Percentiles rank a stretch among this genome's conserved stretches.
These are phyloP conservation scores for Margaritispora aquatica DNA, from an alignment of 495 filamentous ascomycete species.

Conservation along the genomic window DNA sequence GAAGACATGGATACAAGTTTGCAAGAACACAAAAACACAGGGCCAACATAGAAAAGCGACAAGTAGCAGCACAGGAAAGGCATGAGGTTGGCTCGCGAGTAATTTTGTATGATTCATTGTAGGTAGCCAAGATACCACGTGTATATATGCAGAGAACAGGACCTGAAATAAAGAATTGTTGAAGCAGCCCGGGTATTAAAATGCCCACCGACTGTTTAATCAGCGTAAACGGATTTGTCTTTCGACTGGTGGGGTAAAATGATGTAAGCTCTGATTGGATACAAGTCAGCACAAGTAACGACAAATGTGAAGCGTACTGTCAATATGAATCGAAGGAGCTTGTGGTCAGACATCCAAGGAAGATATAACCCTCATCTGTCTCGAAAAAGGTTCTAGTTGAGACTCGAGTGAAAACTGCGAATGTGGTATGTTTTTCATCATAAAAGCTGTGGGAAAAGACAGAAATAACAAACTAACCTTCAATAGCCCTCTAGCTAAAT, in stretches of 20 bases:
- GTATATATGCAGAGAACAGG: too few relatives aligned
- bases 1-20: too few relatives aligned
- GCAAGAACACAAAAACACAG: too few relatives aligned
- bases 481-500: not conserved
- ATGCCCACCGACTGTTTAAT: too few relatives aligned
- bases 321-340: not conserved
- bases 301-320: not conserved
- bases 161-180: too few relatives aligned
- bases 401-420: conserved; percentile 67
- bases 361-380: conserved; percentile 50
- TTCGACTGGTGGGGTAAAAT: conserved; percentile 34
- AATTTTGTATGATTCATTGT: too few relatives aligned
- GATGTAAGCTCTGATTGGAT: conserved; percentile 17
- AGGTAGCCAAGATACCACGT: too few relatives aligned
- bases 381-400: conserved; percentile 46
- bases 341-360: conserved; percentile 61
- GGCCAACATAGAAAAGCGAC: too few relatives aligned
- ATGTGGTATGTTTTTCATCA: conserved; percentile 55
- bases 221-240: too few relatives aligned
- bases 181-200: too few relatives aligned
- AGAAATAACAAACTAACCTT: conserved; percentile 14
- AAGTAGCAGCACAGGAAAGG: too few relatives aligned
- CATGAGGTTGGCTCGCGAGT: too few relatives aligned
- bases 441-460: conserved; percentile 19
- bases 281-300: not conserved